Conservation (phyloP, 495 filamentous ascomycete species). For the Pyrenopolyporus hunteri region DNA sequence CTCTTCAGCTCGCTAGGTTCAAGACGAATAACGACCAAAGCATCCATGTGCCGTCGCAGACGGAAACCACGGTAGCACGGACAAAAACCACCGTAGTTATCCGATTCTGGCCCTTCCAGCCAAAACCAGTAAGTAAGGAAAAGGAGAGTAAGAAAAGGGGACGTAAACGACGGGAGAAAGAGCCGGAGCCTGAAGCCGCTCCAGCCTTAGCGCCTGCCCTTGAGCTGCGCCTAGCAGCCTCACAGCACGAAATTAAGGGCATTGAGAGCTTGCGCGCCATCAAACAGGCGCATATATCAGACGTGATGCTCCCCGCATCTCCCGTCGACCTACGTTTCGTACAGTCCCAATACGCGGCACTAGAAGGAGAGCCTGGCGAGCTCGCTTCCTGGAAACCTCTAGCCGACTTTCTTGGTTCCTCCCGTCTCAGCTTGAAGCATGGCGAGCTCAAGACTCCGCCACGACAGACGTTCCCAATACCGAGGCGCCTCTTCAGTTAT, state of each 20-base stretch:
- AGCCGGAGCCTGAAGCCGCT: not conserved
- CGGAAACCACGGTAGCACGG: not conserved
- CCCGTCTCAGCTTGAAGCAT: constrained; percentile 43
- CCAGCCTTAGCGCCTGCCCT: constrained; percentile 40
- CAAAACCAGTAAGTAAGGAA: not conserved
- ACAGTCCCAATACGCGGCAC: constrained; percentile 43
- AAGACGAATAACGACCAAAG: too few species aligned
- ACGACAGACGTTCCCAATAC: constrained; percentile 46
- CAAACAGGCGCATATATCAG: constrained; percentile 18
- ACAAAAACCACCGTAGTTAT: constrained; percentile 23
- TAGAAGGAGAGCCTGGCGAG: constrained; percentile 26
- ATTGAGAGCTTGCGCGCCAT: constrained; percentile 36
- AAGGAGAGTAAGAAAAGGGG: not conserved
- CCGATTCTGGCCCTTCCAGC: constrained; percentile 31
- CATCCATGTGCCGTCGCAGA: too few species aligned
- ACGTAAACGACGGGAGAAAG: not conserved
- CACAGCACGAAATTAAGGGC: constrained; percentile 32
- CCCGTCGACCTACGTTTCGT: constrained; percentile 49
- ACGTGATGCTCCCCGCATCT: constrained; percentile 46
- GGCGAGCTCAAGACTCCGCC: constrained; percentile 48
- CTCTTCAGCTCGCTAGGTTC: constrained; percentile 33
- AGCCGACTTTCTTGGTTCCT: constrained; percentile 45
- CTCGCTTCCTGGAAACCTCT: constrained; percentile 39
- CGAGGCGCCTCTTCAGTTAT: constrained; percentile 33
- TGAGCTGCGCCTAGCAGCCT: constrained; percentile 47